These are phyloP conservation scores for Pyrenula massariospora DNA, from an alignment of 495 filamentous ascomycete genomes.

Conservation along the genomic window DNA sequence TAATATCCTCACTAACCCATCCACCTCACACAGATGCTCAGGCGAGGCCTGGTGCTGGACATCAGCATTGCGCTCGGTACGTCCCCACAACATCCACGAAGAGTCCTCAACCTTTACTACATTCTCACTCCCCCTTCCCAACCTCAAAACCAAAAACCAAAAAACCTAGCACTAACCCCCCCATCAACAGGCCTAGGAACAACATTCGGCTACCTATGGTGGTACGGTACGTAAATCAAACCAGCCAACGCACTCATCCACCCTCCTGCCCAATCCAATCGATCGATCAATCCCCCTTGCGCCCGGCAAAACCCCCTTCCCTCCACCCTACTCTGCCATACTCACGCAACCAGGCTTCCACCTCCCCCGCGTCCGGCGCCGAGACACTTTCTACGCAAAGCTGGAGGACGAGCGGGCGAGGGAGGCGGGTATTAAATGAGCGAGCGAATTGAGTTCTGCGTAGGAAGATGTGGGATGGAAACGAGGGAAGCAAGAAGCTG, in stretches of 20 bases:
- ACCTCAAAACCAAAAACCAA: too few species aligned
- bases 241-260: background rate
- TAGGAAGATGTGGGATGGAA: too few species aligned
- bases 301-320: background rate
- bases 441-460: too few species aligned
- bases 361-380: slow-evolving; percentile 61
- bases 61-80: slow-evolving; percentile 65
- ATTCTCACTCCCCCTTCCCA: too few species aligned
- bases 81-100: slow-evolving; percentile 19
- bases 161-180: too few species aligned
- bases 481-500: too few species aligned
- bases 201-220: slow-evolving; percentile 63
- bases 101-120: too few species aligned
- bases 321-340: background rate
- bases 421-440: background rate
- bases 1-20: too few species aligned
- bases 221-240: slow-evolving; percentile 56
- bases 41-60: slow-evolving; percentile 62
- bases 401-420: slow-evolving; percentile 56
- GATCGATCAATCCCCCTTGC: background rate
- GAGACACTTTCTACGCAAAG: slow-evolving; percentile 66
- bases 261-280: background rate
- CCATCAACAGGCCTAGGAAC: slow-evolving; percentile 47
- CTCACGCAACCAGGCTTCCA: slow-evolving; percentile 49
- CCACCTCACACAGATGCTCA: slow-evolving; percentile 59